Conservation (phyloP, 768 basidiomycete species). For the Hericium alpestre region DNA sequence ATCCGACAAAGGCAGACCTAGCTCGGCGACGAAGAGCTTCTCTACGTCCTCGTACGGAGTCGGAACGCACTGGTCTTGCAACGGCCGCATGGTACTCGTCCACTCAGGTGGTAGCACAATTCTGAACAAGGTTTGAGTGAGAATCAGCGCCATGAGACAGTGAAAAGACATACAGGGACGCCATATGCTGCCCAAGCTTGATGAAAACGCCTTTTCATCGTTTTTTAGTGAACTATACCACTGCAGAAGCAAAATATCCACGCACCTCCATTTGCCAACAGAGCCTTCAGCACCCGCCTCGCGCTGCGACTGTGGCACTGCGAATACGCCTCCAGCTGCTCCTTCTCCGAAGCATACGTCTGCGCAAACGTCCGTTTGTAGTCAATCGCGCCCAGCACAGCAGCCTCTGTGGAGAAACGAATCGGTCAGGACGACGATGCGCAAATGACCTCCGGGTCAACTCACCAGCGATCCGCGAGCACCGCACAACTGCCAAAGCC, state of each 20-base stretch:
- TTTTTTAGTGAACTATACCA: not conserved
- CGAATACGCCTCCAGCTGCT: slow-evolving; percentile 47
- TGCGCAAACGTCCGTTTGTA: slow-evolving; percentile 60
- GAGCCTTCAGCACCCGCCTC: slow-evolving; percentile 62
- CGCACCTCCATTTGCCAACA: slow-evolving; percentile 80
- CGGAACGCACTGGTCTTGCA: slow-evolving; percentile 91
- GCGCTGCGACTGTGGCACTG: slow-evolving; percentile 82
- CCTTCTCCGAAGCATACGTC: slow-evolving; percentile 39
- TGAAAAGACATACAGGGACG: slow-evolving; percentile 39
- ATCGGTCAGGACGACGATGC: slow-evolving; percentile 6
- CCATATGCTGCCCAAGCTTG: slow-evolving; percentile 84
- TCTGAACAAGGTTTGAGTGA: slow-evolving; percentile 23
- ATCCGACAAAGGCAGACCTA: slow-evolving; percentile 59
- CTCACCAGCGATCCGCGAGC: slow-evolving; percentile 66
- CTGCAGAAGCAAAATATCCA: slow-evolving; percentile 3
- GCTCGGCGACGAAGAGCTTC: slow-evolving; percentile 66
- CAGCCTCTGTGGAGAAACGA: slow-evolving; percentile 36
- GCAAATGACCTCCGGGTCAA: slow-evolving; percentile 14
- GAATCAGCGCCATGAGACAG: not conserved
- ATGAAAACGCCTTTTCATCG: slow-evolving; percentile 45
- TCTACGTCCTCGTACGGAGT: slow-evolving; percentile 74
- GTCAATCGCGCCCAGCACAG: slow-evolving; percentile 53
- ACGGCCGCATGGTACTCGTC: slow-evolving; percentile 44
- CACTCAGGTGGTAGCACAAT: slow-evolving; percentile 54
- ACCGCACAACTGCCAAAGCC: slow-evolving; percentile 63